These are phyloP conservation scores for Penicillium angulare DNA, from an alignment of 495 filamentous ascomycete species.

Conservation along the genomic window DNA sequence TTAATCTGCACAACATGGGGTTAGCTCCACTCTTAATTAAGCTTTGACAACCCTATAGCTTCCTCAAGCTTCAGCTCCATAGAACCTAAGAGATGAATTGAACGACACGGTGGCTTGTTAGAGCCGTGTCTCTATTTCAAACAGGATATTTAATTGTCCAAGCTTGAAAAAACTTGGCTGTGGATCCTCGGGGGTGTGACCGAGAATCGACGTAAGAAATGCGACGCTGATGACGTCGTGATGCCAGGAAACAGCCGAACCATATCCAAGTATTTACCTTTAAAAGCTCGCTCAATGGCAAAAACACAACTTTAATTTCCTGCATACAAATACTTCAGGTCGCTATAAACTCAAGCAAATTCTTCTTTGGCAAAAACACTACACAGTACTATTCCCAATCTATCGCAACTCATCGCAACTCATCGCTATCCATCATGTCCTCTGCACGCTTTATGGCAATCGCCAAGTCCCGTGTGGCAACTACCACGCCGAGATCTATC, in stretches of 20 bases:
- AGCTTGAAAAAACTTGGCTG: not conserved
- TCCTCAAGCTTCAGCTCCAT: not conserved
- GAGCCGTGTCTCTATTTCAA: not conserved
- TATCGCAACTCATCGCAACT: too few relatives aligned
- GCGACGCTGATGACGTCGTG: constrained; percentile 21
- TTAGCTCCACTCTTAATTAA: not conserved
- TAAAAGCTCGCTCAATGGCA: not conserved
- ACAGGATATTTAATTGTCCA: not conserved
- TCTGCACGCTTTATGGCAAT: constrained; percentile 21
- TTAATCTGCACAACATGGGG: not conserved
- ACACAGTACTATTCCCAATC: too few relatives aligned
- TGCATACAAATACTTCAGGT: not conserved
- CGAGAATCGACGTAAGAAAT: constrained; percentile 30
- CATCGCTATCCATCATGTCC: constrained; percentile 24
- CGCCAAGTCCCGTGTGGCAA: constrained; percentile 20
- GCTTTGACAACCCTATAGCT: not conserved
- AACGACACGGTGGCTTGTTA: not conserved
- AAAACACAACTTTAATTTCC: not conserved
- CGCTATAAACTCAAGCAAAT: not conserved
- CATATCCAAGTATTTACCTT: constrained; percentile 8
- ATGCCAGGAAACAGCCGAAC: constrained; percentile 7
- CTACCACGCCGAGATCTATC: constrained; percentile 10
- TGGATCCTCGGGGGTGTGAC: constrained; percentile 11
- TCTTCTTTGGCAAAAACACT: not conserved
- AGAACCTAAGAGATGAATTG: not conserved